Evolutionary conservation across 2,329 filamentous ascomycete genomes (phyloP), one percentile per base, ranked within the genome.

Genomic region (Pseudocercospora musae): DNA sequence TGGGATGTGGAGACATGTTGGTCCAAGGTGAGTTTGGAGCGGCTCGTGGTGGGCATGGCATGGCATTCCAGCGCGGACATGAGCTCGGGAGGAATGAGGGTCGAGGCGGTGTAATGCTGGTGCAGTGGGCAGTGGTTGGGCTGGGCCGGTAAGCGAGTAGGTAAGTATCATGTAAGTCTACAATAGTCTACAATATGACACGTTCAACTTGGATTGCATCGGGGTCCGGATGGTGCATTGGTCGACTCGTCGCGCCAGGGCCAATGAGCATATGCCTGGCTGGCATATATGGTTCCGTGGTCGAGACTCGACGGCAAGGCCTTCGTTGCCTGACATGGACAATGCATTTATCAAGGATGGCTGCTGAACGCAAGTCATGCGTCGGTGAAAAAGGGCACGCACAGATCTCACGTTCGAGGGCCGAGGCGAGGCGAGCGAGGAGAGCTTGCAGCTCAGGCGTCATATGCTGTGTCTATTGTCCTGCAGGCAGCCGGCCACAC

Each of bases 311-410:
- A 31, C 29, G 29, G 29, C 29, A 31, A 11, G 29, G 40, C 40
- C 15, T 44, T n/a, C n/a, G n/a, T n/a, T n/a, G 56, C 58, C 40
- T 60, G 54, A 60, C 64, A 62, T 57, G 63, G 58, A 64, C 62
- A 62, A 65, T 71, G 69, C 68, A 69, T 63, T 60, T 23, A 13
- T 58, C 67, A 67, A 60, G 65, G 67, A 67, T 68, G 57, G 46
- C 29, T 62, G 67, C 63, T 64, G 62, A 62, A 70, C 64, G 69
- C 69, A 71, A 71, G 70, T 69, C 68, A 71, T 71, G 62, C 58
- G 61, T 46, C 29, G 54, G 21, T 33, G 49, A 25, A 49, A 31
- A 40, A 58, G 60, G 37, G 42, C 46, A 63, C 48, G 69, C 69
- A 71, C 69, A 64, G 68, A 67, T 66, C 69, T 57, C 64, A 57